Conservation (phyloP, 441 rosid species). For the Euphorbia schlechtendalii region DNA sequence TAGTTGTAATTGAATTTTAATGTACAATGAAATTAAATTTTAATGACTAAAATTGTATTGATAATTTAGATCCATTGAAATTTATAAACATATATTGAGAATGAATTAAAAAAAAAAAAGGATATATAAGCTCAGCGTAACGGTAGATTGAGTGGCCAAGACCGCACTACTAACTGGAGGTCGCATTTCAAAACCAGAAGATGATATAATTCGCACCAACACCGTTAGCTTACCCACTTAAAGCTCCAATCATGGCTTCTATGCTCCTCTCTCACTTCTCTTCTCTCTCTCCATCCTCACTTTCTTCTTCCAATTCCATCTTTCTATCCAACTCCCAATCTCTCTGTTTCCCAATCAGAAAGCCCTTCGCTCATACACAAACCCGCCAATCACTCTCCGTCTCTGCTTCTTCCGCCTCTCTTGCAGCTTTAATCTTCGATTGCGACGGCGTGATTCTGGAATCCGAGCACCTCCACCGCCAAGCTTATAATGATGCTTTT, state of each 20-base stretch:
- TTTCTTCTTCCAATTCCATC: slow-evolving; percentile 10
- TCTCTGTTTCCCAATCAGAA: slow-evolving; percentile 25
- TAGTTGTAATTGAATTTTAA: too few species aligned
- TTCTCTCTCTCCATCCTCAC: slow-evolving; percentile 10
- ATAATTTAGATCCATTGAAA: too few species aligned
- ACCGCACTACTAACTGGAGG: not conserved
- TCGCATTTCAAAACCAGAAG: not conserved
- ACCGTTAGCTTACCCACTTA: not conserved
- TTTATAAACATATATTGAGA: too few species aligned
- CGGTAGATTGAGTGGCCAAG: not conserved
- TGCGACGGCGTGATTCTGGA: slow-evolving; percentile 91
- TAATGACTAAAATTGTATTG: too few species aligned
- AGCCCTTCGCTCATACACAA: not conserved
- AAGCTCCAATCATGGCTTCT: slow-evolving; percentile 27
- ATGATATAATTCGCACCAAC: not conserved
- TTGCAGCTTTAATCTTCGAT: slow-evolving; percentile 73
- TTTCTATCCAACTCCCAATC: slow-evolving; percentile 14
- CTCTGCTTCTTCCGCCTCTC: slow-evolving; percentile 34
- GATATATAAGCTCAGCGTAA: too few species aligned
- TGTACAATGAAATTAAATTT: too few species aligned
- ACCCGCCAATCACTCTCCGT: slow-evolving; percentile 14
- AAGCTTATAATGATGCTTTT: slow-evolving; percentile 91
- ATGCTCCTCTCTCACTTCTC: slow-evolving; percentile 19
- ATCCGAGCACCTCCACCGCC: slow-evolving; percentile 81
- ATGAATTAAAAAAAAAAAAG: too few species aligned